Conservation (phyloP, 768 basidiomycete species). For the Lentinula guzmanii region DNA sequence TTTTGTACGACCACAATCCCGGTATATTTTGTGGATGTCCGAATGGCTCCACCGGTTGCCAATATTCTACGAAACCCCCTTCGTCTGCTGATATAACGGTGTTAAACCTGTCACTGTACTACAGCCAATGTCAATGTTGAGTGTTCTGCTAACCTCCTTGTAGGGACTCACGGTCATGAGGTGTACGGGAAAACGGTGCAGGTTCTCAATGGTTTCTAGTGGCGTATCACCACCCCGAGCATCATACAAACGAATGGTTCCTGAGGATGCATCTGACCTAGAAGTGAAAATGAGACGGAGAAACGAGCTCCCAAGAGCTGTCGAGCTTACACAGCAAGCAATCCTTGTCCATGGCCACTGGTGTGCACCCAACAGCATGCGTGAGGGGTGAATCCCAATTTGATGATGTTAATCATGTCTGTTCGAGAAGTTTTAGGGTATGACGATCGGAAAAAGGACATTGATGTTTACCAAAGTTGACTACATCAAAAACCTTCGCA, state of each 20-base stretch:
- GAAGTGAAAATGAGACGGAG: conserved; percentile 4
- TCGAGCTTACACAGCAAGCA: conserved; percentile 78
- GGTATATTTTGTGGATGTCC: conserved; percentile 71
- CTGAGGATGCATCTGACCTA: conserved; percentile 75
- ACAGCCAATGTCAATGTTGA: not conserved
- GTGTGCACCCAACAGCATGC: conserved; percentile 95
- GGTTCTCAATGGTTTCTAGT: conserved; percentile 63
- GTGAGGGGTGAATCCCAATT: conserved; percentile 79
- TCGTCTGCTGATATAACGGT: conserved; percentile 93
- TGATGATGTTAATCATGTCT: conserved; percentile 99
- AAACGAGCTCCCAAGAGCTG: not conserved
- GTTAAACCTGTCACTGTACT: conserved; percentile 91
- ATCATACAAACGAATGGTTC: conserved; percentile 85
- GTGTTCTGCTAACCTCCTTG: not conserved
- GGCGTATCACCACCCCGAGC: conserved; percentile 81
- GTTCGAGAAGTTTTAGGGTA: not conserved
- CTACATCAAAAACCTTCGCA: conserved; percentile 94
- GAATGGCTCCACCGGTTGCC: conserved; percentile 89
- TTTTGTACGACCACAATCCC: conserved; percentile 87
- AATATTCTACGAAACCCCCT: conserved; percentile 93
- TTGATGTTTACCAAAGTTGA: conserved; percentile 81
- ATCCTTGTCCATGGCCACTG: conserved; percentile 78
- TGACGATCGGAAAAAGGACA: not conserved
- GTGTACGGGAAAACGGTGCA: conserved; percentile 89
- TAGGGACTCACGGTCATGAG: conserved; percentile 69